A percentile compares a stretch with the other conserved stretches of the same genome.
phyloP scores from a whole-genome alignment of 148 eudicot genomes.

The Silene conica region DNA sequence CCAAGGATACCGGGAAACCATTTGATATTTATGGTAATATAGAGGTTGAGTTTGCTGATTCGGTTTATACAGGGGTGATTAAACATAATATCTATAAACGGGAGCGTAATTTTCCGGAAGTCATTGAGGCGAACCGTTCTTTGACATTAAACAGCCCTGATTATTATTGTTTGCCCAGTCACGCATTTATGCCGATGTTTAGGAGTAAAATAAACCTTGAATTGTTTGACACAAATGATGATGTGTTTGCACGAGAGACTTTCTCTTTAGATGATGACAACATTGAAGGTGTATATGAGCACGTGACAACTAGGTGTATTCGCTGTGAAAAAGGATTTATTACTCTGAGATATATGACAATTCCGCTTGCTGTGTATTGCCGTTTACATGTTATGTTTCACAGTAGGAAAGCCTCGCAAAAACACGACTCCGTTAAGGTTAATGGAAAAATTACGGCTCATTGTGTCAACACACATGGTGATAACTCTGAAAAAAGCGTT shows the following conservation, averaged over 20 bases:
- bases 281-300: too few relatives aligned
- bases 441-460: too few relatives aligned
- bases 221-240: not conserved
- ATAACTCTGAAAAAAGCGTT: too few relatives aligned
- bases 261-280: too few relatives aligned
- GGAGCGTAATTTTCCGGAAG: not conserved
- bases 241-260: too few relatives aligned
- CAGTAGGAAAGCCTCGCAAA: not conserved
- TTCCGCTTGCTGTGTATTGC: constrained; percentile 7
- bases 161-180: not conserved
- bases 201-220: not conserved
- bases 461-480: too few relatives aligned
- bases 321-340: not conserved
- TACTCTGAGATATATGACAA: not conserved
- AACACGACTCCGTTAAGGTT: constrained; percentile 3
- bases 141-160: not conserved
- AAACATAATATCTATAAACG: constrained; percentile 1
- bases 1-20: too few relatives aligned
- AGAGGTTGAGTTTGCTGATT: not conserved
- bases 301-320: not conserved
- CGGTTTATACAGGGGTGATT: not conserved
- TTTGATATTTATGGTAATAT: constrained; percentile 2
- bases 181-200: not conserved
- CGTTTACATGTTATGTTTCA: not conserved
- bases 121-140: not conserved